Evolutionary conservation across 1,284 basidiomycete species (phyloP).

Genomic region (Ustilago vetiveriae): DNA sequence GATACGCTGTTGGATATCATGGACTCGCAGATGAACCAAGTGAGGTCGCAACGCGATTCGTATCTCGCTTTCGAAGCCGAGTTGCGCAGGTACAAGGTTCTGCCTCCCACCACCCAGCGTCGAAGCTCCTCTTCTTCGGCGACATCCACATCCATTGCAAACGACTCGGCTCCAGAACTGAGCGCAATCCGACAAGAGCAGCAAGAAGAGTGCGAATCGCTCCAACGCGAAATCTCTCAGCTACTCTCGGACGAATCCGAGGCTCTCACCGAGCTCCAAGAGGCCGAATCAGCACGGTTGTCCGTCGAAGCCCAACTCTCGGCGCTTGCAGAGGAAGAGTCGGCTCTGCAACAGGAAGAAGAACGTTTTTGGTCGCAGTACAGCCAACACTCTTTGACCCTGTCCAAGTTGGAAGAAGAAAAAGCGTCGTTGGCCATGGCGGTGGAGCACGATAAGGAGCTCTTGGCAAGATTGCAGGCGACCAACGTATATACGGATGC

Average conservation of each 20-base stretch:
- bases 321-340: conserved; percentile 78
- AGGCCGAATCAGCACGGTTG: conserved; percentile 60
- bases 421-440: conserved; percentile 78
- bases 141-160: not conserved
- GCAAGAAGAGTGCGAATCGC: conserved; percentile 10
- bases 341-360: conserved; percentile 78
- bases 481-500: conserved; percentile 99
- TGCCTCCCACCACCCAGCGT: conserved; percentile 17
- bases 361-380: conserved; percentile 88
- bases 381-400: conserved; percentile 76
- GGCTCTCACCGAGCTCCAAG: conserved; percentile 30
- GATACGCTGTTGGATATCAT: conserved; percentile 81
- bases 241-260: conserved; percentile 29
- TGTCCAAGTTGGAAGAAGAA: conserved; percentile 76
- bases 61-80: conserved; percentile 68
- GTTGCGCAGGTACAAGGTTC: conserved; percentile 38
- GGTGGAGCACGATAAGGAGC: conserved; percentile 67
- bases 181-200: conserved; percentile 6
- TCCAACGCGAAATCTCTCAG: conserved; percentile 32
- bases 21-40: conserved; percentile 84
- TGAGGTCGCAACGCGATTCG: conserved; percentile 88
- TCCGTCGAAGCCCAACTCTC: conserved; percentile 78
- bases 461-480: conserved; percentile 83
- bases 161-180: conserved; percentile 14
- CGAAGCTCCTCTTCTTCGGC: conserved; percentile 10